Evolutionary conservation across 768 basidiomycete species (phyloP).

Genomic region (Suillus fuscotomentosus): DNA sequence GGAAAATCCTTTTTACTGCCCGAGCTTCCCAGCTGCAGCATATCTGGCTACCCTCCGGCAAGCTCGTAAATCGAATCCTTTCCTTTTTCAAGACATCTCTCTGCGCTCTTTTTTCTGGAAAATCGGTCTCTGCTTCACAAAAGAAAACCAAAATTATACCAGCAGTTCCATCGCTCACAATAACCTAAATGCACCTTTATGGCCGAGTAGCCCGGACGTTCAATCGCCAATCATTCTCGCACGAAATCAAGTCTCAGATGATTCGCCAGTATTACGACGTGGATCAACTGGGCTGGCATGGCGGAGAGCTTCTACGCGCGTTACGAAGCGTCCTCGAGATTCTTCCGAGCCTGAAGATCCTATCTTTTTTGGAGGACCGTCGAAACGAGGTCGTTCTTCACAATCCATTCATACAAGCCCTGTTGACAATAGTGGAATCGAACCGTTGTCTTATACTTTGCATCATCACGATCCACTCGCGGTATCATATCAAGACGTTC

Average conservation of each 20-base stretch:
- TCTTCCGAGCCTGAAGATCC: not conserved
- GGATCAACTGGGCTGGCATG: constrained; percentile 1
- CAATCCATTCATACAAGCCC: constrained; percentile 2
- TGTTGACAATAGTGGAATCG: not conserved
- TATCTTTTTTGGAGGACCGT: not conserved
- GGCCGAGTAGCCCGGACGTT: constrained; percentile 2
- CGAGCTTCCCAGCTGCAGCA: constrained; percentile 42
- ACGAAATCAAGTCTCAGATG: constrained; percentile 13
- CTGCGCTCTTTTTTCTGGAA: constrained; percentile 8
- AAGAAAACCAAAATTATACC: not conserved
- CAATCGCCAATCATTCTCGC: not conserved
- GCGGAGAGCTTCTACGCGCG: not conserved
- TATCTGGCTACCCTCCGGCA: constrained; percentile 48
- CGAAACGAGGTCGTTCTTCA: constrained; percentile 3
- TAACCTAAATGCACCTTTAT: not conserved
- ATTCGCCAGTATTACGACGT: not conserved
- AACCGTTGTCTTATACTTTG: not conserved
- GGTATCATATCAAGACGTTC: not conserved
- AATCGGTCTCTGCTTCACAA: not conserved
- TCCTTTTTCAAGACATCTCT: constrained; percentile 6
- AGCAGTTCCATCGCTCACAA: not conserved
- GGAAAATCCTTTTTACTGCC: constrained; percentile 62
- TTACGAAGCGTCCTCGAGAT: not conserved
- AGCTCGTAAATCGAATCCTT: constrained; percentile 19
- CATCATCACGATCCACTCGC: not conserved